Evolutionary conservation across 148 eudicot species (phyloP), one percentile per base, ranked within the genome.

Genomic region (Vaccinium macrocarpon): DNA sequence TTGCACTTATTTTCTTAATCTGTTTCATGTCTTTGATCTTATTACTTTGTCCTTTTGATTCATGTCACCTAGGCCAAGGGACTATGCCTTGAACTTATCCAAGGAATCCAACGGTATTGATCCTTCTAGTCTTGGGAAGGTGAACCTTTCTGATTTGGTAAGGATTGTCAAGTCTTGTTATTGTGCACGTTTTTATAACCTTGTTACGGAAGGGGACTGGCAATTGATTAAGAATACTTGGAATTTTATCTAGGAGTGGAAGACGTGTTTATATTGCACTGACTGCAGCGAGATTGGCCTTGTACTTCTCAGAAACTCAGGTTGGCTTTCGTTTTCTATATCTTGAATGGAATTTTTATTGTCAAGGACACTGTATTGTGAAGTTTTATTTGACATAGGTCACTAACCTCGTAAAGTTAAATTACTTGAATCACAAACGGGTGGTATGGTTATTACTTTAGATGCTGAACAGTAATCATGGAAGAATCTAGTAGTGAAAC

Each of bases 241-340:
- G 71, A 72, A 57, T 61, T 75, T 84, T 87, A 27, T 89, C 51
- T 84, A 96, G 99, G 99, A 91, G 82, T 97, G 99, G 99, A 88
- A 70, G 84, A 91, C 85, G 74, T 87, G 95, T 81, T 79, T 93
- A 55, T 97, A 91, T 89, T 88, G 94, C 73, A 93, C 96, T 1
- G 99, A 97, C 81, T 97, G 97, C 90, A 86, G 95, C 87, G 99
- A 97, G 88, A 90, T 97, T 51, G 98, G 99, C 55, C 94, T 97
- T 83, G 98, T 97, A 71, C 86, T 82, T 84, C 68, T 89, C 76
- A 91, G 84, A 86, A 91, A 88, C 75, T 86, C 98, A 89, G 97
- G 99, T 95, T 84, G 25, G 88, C 86, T 79, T 71, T 57, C 25
- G 6, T 72, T 25, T 27, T 27, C n/a, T 73, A 51, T 75, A 51